Conservation (phyloP, 1,284 basidiomycete species). For the Pseudozyma thailandica region DNA sequence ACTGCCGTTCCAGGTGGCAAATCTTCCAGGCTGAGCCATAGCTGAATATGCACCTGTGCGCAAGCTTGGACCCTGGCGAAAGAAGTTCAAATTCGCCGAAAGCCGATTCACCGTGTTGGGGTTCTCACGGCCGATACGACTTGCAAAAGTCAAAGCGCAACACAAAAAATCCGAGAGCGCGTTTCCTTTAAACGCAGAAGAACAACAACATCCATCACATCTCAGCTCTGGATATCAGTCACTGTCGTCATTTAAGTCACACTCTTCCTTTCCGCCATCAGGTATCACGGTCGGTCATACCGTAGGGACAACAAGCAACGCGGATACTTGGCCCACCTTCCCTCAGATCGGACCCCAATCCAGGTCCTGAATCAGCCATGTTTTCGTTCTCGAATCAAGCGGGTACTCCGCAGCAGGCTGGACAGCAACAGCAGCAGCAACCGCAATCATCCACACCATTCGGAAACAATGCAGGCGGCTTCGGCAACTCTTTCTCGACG, state of each 20-base stretch:
- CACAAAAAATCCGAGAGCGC: background rate
- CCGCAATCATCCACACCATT: constrained; percentile 38
- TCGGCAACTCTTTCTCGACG: constrained; percentile 32
- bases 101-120: background rate
- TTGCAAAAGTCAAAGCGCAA: background rate
- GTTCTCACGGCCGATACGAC: constrained; percentile 1
- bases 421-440: constrained; percentile 27
- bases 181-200: background rate
- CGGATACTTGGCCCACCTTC: too few species aligned
- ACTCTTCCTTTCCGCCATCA: background rate
- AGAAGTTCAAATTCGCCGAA: constrained; percentile 4
- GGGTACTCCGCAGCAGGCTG: constrained; percentile 29
- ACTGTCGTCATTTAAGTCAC: background rate
- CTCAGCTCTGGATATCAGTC: too few species aligned
- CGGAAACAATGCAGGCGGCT: constrained; percentile 20
- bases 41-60: constrained; percentile 4
- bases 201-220: constrained; percentile 1
- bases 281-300: constrained; percentile 6
- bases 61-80: constrained; percentile 7
- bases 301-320: background rate
- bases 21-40: constrained; percentile 1
- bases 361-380: constrained; percentile 4
- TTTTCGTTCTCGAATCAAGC: constrained; percentile 38
- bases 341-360: background rate
- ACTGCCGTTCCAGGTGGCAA: constrained; percentile 11